Percentiles rank a stretch among this genome's conserved stretches.
phyloP scores from a whole-genome alignment of 1,139 yeast genomes.

The Debaryomycetaceae sp. region DNA sequence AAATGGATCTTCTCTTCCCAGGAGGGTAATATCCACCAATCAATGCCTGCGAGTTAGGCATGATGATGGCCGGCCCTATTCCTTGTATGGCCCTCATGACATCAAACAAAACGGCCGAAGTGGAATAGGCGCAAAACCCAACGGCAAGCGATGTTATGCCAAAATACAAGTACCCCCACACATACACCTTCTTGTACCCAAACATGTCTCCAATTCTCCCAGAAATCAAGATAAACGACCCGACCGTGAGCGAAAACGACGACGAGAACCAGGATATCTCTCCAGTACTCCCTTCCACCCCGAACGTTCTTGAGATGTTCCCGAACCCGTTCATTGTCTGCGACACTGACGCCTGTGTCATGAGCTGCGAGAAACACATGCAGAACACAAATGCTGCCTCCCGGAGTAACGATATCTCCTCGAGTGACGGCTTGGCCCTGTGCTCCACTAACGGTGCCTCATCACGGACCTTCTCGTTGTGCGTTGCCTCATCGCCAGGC shows the following conservation, averaged over 20 bases:
- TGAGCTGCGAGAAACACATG: conserved; percentile 41
- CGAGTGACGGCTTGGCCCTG: conserved; percentile 10
- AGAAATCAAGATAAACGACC: conserved; percentile 57
- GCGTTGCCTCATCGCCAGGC: no score
- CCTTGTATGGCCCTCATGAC: conserved; percentile 59
- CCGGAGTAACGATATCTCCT: conserved; percentile 15
- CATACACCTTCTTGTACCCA: conserved; percentile 51
- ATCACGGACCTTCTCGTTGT: neutral
- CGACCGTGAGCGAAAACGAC: conserved; percentile 55
- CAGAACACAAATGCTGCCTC: conserved; percentile 22
- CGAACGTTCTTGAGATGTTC: conserved; percentile 35
- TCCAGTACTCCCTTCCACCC: conserved; percentile 33
- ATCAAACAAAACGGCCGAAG: conserved; percentile 39
- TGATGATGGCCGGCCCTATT: conserved; percentile 52
- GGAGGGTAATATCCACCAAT: conserved; percentile 50
- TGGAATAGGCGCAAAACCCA: conserved; percentile 48
- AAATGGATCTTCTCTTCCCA: conserved; percentile 36
- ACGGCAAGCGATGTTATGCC: conserved; percentile 47
- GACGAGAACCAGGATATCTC: conserved; percentile 60
- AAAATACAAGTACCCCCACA: conserved; percentile 47
- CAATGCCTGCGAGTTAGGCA: conserved; percentile 58
- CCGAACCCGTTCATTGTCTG: conserved; percentile 41
- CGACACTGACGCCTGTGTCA: conserved; percentile 49
- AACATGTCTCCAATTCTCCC: conserved; percentile 65
- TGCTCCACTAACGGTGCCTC: neutral